Evolutionary conservation across 768 basidiomycete species (phyloP), one percentile per base, ranked within the genome.

Genomic region (Leccinum arenicola): DNA sequence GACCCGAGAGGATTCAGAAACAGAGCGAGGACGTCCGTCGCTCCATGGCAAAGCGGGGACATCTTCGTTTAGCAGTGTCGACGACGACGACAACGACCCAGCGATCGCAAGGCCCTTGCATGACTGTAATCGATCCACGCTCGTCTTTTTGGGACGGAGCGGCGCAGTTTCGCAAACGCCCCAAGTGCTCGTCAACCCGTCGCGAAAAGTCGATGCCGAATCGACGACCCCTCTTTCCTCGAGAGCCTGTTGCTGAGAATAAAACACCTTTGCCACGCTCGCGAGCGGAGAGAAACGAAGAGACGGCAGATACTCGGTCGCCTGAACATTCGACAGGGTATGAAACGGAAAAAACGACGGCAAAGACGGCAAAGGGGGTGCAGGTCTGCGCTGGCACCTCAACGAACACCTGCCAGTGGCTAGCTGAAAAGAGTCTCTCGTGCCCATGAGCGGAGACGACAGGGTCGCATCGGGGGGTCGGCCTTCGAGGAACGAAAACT

Each of bases 371-470:
- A 70, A 25, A 6, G 67, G 63, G 27, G 66, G 64, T 0, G 54
- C 38, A 21, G 73, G 63, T 33, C 43, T 63, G 48, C 71, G 61
- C 33, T 48, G 2, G 27, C 27, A 47, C 51, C 51, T 65, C 35
- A 60, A 55, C 3, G 66, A 57, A 2, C 54, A 61, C 47, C 55
- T 64, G 31, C 31, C 31, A 33, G 31, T 33, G 1, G 67, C 62
- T 5, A 73, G 43, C 58, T 71, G 73, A n/a, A 74, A 47, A 29
- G 71, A 74, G 52, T 74, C 73, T 19, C 71, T 60, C 5, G 64
- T 40, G 3, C 64, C 62, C 56, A 56, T 62, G 11, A 71, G 59
- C 25, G 71, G 71, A 11, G 73, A 71, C 1, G n/a, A 19, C 12
- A 47, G 10, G 55, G 52, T 3, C 17, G 58, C 55, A n/a, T 56